These are phyloP conservation scores for Neocallimastix lanati DNA, from an alignment of 192 early-diverging fungal genomes.

Conservation along the genomic window DNA sequence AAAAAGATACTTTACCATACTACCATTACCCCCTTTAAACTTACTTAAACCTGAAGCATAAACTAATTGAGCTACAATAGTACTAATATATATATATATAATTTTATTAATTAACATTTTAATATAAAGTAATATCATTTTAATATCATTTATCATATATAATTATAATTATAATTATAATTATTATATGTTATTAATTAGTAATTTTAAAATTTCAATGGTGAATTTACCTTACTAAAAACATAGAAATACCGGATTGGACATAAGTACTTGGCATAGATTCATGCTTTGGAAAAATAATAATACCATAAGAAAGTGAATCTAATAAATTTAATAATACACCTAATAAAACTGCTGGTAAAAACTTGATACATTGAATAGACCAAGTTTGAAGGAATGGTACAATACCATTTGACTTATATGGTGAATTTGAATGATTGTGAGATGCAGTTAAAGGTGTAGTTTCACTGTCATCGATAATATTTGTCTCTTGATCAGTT, in stretches of 20 bases:
- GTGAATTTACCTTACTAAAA: slow-evolving; percentile 68
- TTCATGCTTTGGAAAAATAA: slow-evolving; percentile 72
- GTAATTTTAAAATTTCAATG: no score
- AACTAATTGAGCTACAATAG: slow-evolving; percentile 46
- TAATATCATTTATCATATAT: no score
- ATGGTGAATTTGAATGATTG: no score
- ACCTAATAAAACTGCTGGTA: slow-evolving; percentile 80
- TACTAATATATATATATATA: no score
- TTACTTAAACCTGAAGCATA: slow-evolving; percentile 68
- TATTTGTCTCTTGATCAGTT: neutral
- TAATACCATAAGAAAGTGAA: slow-evolving; percentile 56
- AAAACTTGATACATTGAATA: neutral
- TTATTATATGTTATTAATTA: no score
- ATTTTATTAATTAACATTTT: no score
- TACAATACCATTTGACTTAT: no score
- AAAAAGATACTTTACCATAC: no score
- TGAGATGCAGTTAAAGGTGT: neutral
- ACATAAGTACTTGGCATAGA: slow-evolving; percentile 18
- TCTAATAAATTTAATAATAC: slow-evolving; percentile 84
- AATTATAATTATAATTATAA: no score
- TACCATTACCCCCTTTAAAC: slow-evolving; percentile 82
- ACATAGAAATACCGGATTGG: slow-evolving; percentile 83
- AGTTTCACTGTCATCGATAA: neutral
- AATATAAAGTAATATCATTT: no score
- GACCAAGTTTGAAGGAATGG: no score